Evolutionary conservation across 768 basidiomycete species (phyloP), one percentile per base, ranked within the genome.

Genomic region (Leccinum subtestaceum): DNA sequence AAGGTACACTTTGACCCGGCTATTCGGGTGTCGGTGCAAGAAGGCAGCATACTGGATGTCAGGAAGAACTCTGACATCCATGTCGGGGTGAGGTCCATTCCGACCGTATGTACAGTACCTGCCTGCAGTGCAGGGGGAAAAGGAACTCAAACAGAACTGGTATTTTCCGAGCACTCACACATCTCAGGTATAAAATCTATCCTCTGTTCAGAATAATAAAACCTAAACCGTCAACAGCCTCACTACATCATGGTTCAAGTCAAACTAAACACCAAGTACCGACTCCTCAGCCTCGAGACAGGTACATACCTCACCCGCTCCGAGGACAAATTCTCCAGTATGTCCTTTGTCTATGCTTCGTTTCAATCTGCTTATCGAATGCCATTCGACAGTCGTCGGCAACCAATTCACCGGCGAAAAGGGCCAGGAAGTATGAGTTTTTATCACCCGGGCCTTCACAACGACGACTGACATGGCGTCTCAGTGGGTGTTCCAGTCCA

Each of bases 111-210:
- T 40, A 40, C 38, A 40, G 38, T n/a, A 40, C 38, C 38, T 40
- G 17, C 17, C 38, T 40, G 17, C 17, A 40, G 15, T 38, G 36
- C 15, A 38, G 36, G 36, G 17, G 38, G 0, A 8, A 40, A 40
- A 40, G 91, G 89, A 5, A 21, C 15, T 15, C 23, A 6, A 47
- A 47, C 5, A 13, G 46, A 8, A 8, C 19, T 27, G 25, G 50
- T 6, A 27, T 32, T 34, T 32, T 25, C 27, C 49, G 13, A n/a
- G 49, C 27, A 31, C 49, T 12, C 29, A 50, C 15, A 12, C 27
- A 27, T 50, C 17, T 50, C 4, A 29, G n/a, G 17, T 50, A 50
- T 50, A 50, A 50, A 50, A 29, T 4, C 49, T 17, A 17, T 31
- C 13, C 25, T 49, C 5, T 21, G 11, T 23, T 27, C 31, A 51